Conservation (phyloP, 2,329 filamentous ascomycete species). For the Tolypocladium tundrense region DNA sequence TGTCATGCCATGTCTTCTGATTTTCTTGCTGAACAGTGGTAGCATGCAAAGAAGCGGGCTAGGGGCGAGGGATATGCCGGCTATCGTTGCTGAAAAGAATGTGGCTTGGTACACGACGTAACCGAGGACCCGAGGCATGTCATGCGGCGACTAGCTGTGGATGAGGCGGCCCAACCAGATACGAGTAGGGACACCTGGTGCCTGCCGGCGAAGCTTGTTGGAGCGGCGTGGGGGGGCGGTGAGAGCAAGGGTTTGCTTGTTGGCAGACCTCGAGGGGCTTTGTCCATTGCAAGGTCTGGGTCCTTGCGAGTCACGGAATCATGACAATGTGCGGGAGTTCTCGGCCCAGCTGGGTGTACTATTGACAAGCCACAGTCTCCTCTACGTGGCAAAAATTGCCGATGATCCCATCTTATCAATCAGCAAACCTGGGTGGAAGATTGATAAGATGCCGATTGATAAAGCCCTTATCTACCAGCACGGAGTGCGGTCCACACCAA, state of each 20-base stretch:
- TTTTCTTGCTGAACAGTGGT: background rate
- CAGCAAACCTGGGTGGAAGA: background rate
- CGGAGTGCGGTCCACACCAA: background rate
- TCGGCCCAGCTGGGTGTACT: background rate
- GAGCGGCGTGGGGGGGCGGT: background rate
- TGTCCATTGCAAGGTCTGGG: background rate
- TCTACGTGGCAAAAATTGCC: background rate
- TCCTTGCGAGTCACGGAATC: background rate
- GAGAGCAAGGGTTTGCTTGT: background rate
- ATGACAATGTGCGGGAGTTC: background rate
- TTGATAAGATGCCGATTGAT: conserved; percentile 1
- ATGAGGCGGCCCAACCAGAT: background rate
- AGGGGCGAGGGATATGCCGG: background rate
- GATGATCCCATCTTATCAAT: conserved; percentile 1
- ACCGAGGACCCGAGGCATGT: background rate
- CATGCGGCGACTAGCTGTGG: background rate
- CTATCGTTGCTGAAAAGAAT: background rate
- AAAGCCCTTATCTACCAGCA: background rate
- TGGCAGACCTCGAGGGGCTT: background rate
- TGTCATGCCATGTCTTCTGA: background rate
- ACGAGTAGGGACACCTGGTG: background rate
- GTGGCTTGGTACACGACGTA: background rate
- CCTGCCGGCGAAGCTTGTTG: background rate
- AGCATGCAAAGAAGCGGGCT: background rate
- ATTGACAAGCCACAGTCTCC: background rate